Evolutionary conservation across 768 basidiomycete genomes (phyloP).

Genomic region (Lactarius sanguifluus): DNA sequence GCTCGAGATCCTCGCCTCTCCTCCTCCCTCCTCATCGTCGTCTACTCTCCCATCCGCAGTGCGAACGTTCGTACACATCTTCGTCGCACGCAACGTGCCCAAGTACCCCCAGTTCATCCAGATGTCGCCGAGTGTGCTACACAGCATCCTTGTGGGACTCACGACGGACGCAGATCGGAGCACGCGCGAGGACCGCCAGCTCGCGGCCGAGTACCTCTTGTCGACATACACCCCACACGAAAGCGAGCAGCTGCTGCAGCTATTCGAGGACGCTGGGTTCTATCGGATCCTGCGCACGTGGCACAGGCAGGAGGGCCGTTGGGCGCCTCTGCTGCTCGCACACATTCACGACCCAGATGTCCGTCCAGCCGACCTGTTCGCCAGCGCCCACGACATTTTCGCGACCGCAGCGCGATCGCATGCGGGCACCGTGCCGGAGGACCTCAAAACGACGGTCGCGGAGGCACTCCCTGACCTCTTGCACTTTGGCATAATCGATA

Average conservation of each 20-base stretch:
- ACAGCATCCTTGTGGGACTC: constrained; percentile 75
- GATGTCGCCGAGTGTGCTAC: constrained; percentile 64
- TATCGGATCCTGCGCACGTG: constrained; percentile 85
- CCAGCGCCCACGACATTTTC: constrained; percentile 64
- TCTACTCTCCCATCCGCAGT: constrained; percentile 59
- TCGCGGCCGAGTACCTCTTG: constrained; percentile 91
- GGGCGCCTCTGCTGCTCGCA: constrained; percentile 71
- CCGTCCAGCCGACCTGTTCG: constrained; percentile 58
- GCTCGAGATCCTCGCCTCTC: constrained; percentile 60
- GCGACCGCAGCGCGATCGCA: constrained; percentile 45
- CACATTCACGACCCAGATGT: constrained; percentile 74
- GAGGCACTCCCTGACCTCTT: constrained; percentile 66
- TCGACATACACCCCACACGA: constrained; percentile 89
- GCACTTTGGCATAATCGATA: constrained; percentile 55
- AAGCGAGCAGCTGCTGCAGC: constrained; percentile 56
- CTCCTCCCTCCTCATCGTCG: constrained; percentile 34
- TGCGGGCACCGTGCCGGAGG: constrained; percentile 52
- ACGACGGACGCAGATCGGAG: constrained; percentile 70
- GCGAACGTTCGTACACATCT: constrained; percentile 87
- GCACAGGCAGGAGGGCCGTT: constrained; percentile 72
- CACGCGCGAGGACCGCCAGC: constrained; percentile 90
- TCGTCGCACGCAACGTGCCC: constrained; percentile 93
- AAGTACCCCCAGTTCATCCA: constrained; percentile 85
- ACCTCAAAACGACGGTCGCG: constrained; percentile 54
- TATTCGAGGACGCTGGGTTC: constrained; percentile 86